Conservation (phyloP, 768 basidiomycete species). For the Kwoniella heveanensis region DNA sequence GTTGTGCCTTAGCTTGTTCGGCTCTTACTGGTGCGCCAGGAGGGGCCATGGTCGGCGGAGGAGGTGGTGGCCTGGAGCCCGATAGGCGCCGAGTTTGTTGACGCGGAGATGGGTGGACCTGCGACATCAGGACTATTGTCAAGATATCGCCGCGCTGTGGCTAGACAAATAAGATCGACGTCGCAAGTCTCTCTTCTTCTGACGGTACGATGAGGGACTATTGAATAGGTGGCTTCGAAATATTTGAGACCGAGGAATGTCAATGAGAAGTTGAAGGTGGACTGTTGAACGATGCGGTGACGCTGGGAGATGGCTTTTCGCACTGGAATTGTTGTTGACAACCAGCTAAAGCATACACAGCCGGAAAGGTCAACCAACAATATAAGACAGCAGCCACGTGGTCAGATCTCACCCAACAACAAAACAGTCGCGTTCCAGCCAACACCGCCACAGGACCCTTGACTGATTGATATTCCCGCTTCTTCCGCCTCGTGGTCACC, state of each 20-base stretch:
- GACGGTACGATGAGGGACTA: background rate
- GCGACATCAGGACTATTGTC: background rate
- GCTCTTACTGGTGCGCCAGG: conserved; percentile 30
- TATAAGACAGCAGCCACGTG: conserved; percentile 11
- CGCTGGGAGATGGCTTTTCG: conserved; percentile 21
- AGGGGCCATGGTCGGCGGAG: conserved; percentile 19
- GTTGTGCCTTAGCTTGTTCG: conserved; percentile 15
- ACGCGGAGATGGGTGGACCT: conserved; percentile 1
- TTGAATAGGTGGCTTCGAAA: background rate
- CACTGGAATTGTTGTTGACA: conserved; percentile 13
- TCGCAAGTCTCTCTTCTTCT: too few species aligned
- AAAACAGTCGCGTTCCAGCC: conserved; percentile 24
- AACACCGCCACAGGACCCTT: background rate
- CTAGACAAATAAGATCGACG: background rate
- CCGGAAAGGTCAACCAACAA: background rate
- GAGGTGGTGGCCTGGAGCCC: conserved; percentile 8
- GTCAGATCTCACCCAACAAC: conserved; percentile 1
- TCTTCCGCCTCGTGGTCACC: too few species aligned
- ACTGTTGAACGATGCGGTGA: conserved; percentile 7
- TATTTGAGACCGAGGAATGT: conserved; percentile 10
- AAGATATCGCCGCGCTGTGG: background rate
- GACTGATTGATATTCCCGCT: too few species aligned
- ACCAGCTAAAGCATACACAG: too few species aligned
- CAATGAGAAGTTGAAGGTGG: background rate
- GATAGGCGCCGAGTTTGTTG: conserved; percentile 4